Base-by-base conservation (phyloP, 371 early-diverging fungal genomes). In the Fennellomyces sp. region DNA sequence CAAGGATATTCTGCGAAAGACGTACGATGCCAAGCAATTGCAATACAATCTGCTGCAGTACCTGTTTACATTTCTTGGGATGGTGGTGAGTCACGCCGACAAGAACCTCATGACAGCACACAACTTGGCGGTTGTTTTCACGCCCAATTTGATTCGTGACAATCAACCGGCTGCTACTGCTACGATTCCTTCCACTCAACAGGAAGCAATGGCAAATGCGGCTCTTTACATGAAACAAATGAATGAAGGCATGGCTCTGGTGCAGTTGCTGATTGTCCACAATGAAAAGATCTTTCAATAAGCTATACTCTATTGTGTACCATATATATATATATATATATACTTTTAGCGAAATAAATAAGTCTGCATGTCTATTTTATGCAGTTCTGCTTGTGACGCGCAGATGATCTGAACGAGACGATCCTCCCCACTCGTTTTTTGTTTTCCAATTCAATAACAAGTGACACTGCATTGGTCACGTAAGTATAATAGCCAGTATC, bases 61-160 rank as follows among this genome's bases (percentile, higher is more conserved):
- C 45, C 68, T 91, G 17, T 86, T 87, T 52, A 63, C 69, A n/a
- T 83, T 93, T 49, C 78, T 94, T 21, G 63, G 74, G 49, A 64
- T 78, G 28, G 87, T 94, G 8, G 84, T 88, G 19, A 69, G 78
- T 2, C 66, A 87, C 63, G 67, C 76, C 2, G 73, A 71, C 15
- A 65, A 64, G 8, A 97, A 93, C 64, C 76, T 82, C 36, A 97
- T 97, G 97, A 90, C 86, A 21, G 65, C 87, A 2, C 77, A 85
- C 55, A 97, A 94, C 65, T 72, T 97, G 61, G 90, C 94, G 0
- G 81, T 95, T 26, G 94, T 97, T 4, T 91, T 91, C 80, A 77
- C 94, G 6, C 96, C 96, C 5, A 96, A 94, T 56, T 74, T 97
- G 61, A 85, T 94, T 13, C 75, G 88, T 30, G 84, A 89, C 11